phyloP scores from a whole-genome alignment of 331 rosid genomes.

The Arachis monticola region DNA sequence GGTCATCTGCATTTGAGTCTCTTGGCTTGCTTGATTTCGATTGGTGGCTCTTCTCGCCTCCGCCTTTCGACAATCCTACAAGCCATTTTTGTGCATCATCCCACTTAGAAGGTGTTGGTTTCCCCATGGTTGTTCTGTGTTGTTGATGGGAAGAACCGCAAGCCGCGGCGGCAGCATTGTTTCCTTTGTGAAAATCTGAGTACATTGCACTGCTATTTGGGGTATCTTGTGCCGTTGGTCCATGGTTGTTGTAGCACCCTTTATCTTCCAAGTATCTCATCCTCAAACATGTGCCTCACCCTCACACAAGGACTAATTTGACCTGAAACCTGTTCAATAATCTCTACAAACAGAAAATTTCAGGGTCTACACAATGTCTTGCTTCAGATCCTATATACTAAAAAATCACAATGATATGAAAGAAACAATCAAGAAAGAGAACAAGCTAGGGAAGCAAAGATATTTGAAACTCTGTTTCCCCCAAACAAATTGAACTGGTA shows the following conservation, averaged over 20 bases:
- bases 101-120: conserved; percentile 97
- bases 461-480: conserved; percentile 35
- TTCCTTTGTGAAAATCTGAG: conserved; percentile 83
- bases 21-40: conserved; percentile 69
- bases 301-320: conserved; percentile 10
- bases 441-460: not conserved
- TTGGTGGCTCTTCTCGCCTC: conserved; percentile 72
- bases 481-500: conserved; percentile 2
- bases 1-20: conserved; percentile 93
- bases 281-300: conserved; percentile 25
- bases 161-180: conserved; percentile 34
- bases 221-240: conserved; percentile 51
- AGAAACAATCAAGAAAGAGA: not conserved
- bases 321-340: conserved; percentile 20
- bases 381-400: conserved; percentile 35
- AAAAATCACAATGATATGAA: conserved; percentile 32
- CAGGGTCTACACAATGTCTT: conserved; percentile 22
- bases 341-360: conserved; percentile 24
- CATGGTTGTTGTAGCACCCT: conserved; percentile 62
- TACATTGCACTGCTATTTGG: conserved; percentile 51
- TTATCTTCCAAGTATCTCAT: conserved; percentile 92
- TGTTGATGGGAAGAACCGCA: conserved; percentile 56
- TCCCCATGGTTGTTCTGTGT: conserved; percentile 62
- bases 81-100: conserved; percentile 99
- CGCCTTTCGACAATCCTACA: conserved; percentile 81